phyloP scores from a whole-genome alignment of 148 eudicot genomes.

The Spergularia marina region DNA sequence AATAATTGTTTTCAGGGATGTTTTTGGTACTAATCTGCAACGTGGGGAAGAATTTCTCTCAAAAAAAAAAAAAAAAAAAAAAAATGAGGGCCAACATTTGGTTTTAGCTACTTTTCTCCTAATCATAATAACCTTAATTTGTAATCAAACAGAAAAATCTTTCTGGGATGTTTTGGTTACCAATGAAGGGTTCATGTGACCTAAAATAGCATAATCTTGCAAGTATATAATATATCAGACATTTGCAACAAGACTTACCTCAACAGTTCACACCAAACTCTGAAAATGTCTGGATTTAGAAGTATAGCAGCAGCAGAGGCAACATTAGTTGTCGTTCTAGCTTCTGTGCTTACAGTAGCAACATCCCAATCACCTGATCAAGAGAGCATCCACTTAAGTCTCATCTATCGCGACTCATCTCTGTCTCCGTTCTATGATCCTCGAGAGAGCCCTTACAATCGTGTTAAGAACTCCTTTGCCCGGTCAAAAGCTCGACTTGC shows the following conservation, averaged over 20 bases:
- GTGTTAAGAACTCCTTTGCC: constrained; percentile 5
- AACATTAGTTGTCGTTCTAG: constrained; percentile 5
- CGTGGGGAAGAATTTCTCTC: too few species aligned
- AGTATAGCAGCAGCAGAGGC: too few species aligned
- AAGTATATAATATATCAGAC: neutral
- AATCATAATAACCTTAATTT: constrained; percentile 8
- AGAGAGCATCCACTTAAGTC: constrained; percentile 11
- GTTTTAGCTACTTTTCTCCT: constrained; percentile 22
- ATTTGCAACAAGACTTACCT: neutral
- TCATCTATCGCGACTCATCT: constrained; percentile 23
- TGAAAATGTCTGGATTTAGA: constrained; percentile 14
- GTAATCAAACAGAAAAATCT: neutral
- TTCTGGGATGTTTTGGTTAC: constrained; percentile 13
- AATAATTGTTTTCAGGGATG: too few species aligned
- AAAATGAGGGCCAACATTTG: too few species aligned
- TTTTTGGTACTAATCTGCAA: too few species aligned
- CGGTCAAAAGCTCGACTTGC: constrained; percentile 19
- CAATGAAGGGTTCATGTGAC: constrained; percentile 21
- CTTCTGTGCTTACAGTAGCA: constrained; percentile 2
- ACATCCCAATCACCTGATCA: constrained; percentile 1
- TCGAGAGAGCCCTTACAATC: constrained; percentile 6
- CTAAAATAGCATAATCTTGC: neutral
- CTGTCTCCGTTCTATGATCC: constrained; percentile 14
- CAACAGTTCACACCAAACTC: neutral
- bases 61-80: too few species aligned